Conservation (phyloP, 768 basidiomycete genomes). For the Chalciporus pseudorubinellus region DNA sequence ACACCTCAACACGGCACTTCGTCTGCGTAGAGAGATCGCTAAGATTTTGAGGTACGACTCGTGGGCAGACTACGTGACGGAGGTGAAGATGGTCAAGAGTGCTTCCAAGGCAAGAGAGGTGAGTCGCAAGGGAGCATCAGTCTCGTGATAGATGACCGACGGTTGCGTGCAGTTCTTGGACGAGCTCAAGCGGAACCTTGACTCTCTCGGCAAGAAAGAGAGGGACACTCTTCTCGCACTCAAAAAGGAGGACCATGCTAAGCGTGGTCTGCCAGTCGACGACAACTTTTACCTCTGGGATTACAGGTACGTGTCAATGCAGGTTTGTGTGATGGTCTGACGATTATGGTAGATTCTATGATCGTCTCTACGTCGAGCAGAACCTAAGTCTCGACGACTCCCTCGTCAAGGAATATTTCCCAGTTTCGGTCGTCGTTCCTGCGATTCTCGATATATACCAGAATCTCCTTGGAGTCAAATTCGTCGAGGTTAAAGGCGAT, state of each 20-base stretch:
- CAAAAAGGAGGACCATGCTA: conserved; percentile 71
- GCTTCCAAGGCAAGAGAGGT: conserved; percentile 53
- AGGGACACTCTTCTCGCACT: conserved; percentile 62
- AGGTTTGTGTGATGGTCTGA: conserved; percentile 27
- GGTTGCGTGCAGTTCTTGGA: conserved; percentile 65
- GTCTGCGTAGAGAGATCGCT: conserved; percentile 68
- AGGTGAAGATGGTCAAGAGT: conserved; percentile 82
- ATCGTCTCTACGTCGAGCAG: conserved; percentile 53
- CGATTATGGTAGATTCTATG: conserved; percentile 27
- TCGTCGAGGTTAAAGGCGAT: conserved; percentile 52
- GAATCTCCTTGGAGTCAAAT: conserved; percentile 72
- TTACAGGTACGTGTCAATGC: conserved; percentile 47
- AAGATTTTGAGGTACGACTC: conserved; percentile 67
- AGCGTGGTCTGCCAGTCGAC: conserved; percentile 59
- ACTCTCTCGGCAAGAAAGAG: conserved; percentile 70
- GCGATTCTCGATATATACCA: conserved; percentile 83
- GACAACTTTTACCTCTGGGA: conserved; percentile 82
- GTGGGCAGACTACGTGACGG: conserved; percentile 84
- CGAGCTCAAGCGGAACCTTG: conserved; percentile 71
- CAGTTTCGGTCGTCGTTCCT: conserved; percentile 78
- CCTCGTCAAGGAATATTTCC: conserved; percentile 87
- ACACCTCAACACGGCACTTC: conserved; percentile 63
- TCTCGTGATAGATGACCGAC: background rate
- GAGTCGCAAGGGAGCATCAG: too few species aligned
- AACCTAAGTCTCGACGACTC: conserved; percentile 70